phyloP scores from a whole-genome alignment of 352 stramenopile genomes.

The Elongisporangium anandrum region DNA sequence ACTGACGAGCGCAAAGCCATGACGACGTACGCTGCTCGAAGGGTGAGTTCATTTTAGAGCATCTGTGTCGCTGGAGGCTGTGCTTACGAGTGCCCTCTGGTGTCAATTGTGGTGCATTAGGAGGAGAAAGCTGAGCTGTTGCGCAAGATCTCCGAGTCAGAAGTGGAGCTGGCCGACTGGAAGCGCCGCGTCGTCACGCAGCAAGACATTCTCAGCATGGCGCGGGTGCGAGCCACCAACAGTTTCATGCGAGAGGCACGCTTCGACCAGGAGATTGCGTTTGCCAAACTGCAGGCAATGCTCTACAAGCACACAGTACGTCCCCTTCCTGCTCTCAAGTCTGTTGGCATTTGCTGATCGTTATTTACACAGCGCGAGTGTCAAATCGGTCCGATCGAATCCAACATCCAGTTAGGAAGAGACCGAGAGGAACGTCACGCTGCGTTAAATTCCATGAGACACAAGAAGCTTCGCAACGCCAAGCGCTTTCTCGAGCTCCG shows the following conservation, averaged over 20 bases:
- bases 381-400: slow-evolving; percentile 21
- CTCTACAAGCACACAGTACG: not conserved
- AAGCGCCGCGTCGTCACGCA: slow-evolving; percentile 5
- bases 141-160: slow-evolving; percentile 16
- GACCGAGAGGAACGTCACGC: slow-evolving; percentile 25
- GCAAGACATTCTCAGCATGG: not conserved
- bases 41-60: slow-evolving; percentile 6
- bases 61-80: not conserved
- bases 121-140: slow-evolving; percentile 28
- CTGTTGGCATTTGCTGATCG: not conserved
- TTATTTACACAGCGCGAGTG: not conserved
- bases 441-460: slow-evolving; percentile 14
- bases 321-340: not conserved
- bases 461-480: slow-evolving; percentile 17
- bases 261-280: not conserved
- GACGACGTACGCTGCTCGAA: slow-evolving; percentile 14
- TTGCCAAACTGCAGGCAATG: not conserved
- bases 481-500: slow-evolving; percentile 21
- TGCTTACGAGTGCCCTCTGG: not conserved
- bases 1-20: slow-evolving; percentile 3
- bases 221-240: not conserved
- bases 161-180: slow-evolving; percentile 16
- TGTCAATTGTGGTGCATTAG: not conserved
- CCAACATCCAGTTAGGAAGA: slow-evolving; percentile 37
- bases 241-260: not conserved